These are phyloP conservation scores for Neurospora sp. DNA, from an alignment of 495 filamentous ascomycete genomes.

Conservation along the genomic window DNA sequence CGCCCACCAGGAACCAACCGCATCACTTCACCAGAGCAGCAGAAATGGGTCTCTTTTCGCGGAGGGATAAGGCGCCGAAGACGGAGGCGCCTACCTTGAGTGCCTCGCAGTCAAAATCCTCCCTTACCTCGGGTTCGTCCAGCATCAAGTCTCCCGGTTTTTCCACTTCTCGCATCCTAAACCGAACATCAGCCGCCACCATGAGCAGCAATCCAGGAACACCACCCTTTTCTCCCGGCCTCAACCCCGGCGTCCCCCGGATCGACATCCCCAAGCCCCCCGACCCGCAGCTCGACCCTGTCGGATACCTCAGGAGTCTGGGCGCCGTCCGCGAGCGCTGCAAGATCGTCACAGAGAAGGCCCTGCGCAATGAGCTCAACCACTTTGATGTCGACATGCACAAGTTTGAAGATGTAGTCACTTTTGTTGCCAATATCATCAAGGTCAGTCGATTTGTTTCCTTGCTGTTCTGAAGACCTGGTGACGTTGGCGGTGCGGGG, in stretches of 20 bases:
- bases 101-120: slow-evolving; percentile 26
- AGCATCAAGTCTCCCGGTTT: slow-evolving; percentile 23
- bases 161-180: slow-evolving; percentile 22
- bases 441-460: slow-evolving; percentile 50
- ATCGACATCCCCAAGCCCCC: slow-evolving; percentile 75
- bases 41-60: slow-evolving; percentile 43
- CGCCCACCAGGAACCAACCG: neutral
- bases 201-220: slow-evolving; percentile 28
- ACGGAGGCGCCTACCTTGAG: slow-evolving; percentile 17
- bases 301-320: slow-evolving; percentile 84
- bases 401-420: slow-evolving; percentile 80
- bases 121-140: slow-evolving; percentile 23
- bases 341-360: slow-evolving; percentile 62
- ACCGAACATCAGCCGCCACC: slow-evolving; percentile 27
- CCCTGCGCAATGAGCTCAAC: slow-evolving; percentile 63
- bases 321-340: slow-evolving; percentile 77
- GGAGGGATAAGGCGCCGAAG: slow-evolving; percentile 38
- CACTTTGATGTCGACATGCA: slow-evolving; percentile 89
- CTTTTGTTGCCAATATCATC: slow-evolving; percentile 92
- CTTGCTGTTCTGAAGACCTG: neutral
- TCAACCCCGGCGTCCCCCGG: slow-evolving; percentile 29
- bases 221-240: slow-evolving; percentile 32
- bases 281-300: slow-evolving; percentile 84
- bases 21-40: slow-evolving; percentile 3
- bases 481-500: neutral